Percentiles rank a stretch among this genome's conserved stretches.
phyloP scores from a whole-genome alignment of 495 filamentous ascomycete species.

The Geopyxis carbonaria region DNA sequence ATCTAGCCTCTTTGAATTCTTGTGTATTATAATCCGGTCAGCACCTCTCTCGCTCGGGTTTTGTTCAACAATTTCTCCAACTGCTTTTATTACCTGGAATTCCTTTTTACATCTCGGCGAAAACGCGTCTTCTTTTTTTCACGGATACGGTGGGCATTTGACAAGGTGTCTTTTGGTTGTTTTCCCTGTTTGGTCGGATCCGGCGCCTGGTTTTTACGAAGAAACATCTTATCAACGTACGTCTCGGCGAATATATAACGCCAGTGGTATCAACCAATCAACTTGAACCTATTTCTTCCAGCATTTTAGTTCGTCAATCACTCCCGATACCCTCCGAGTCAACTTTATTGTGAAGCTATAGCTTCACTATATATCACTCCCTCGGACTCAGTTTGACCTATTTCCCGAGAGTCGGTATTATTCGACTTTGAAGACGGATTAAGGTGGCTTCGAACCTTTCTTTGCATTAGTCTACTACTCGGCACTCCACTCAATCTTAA shows the following conservation, averaged over 20 bases:
- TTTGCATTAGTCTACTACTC: conserved; percentile 2
- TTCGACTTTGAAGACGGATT: conserved; percentile 26
- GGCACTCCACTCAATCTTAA: conserved; percentile 28
- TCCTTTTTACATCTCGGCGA: too few relatives aligned
- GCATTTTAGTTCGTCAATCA: too few relatives aligned
- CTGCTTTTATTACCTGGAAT: too few relatives aligned
- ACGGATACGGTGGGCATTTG: conserved; percentile 1
- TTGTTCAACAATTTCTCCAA: not conserved
- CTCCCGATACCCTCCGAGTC: too few relatives aligned
- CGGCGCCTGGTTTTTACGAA: too few relatives aligned
- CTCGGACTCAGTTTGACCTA: conserved; percentile 22
- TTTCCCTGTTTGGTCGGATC: too few relatives aligned
- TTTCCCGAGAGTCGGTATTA: conserved; percentile 25
- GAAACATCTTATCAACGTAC: too few relatives aligned
- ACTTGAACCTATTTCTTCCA: too few relatives aligned
- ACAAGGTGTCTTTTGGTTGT: conserved; percentile 3
- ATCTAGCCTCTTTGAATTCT: conserved; percentile 1
- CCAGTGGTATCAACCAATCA: too few relatives aligned
- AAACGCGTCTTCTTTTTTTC: not conserved
- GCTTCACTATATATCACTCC: too few relatives aligned
- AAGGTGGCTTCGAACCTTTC: conserved; percentile 17
- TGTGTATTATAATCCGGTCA: conserved; percentile 4
- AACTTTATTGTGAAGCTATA: too few relatives aligned
- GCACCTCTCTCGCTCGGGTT: conserved; percentile 1
- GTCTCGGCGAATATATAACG: too few relatives aligned